These are phyloP conservation scores for Musa schizocarpa DNA, from an alignment of 176 grass and related monocot species.

Conservation along the genomic window DNA sequence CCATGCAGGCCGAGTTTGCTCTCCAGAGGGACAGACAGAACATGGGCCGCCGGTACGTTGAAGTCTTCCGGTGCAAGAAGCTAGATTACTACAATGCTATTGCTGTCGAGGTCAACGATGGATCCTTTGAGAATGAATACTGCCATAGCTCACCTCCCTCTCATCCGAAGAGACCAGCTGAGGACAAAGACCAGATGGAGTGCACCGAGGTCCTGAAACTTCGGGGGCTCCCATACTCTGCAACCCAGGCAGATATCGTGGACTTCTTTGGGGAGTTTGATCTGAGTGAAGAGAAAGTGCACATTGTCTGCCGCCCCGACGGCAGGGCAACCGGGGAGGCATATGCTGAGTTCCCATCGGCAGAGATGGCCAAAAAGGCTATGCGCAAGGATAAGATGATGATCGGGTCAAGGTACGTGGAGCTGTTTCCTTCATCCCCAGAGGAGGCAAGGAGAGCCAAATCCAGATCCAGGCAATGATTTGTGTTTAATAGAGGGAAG, in stretches of 20 bases:
- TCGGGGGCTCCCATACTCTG: constrained; percentile 80
- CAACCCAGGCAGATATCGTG: constrained; percentile 49
- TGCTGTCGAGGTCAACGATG: constrained; percentile 67
- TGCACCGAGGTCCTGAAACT: constrained; percentile 86
- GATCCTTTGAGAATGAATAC: constrained; percentile 31
- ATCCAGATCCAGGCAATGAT: constrained; percentile 52
- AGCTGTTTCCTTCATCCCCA: constrained; percentile 64
- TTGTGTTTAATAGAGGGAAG: neutral
- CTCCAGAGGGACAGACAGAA: constrained; percentile 75
- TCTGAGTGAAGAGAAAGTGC: constrained; percentile 59
- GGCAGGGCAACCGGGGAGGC: constrained; percentile 78
- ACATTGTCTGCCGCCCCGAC: constrained; percentile 50
- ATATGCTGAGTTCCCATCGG: constrained; percentile 62
- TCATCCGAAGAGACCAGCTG: constrained; percentile 32
- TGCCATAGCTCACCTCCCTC: constrained; percentile 40
- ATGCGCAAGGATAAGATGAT: constrained; percentile 98
- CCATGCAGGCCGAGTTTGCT: constrained; percentile 62
- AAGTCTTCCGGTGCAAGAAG: constrained; percentile 94
- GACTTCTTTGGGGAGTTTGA: constrained; percentile 79
- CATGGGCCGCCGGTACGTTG: constrained; percentile 86
- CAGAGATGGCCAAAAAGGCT: constrained; percentile 63
- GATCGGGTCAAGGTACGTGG: constrained; percentile 75
- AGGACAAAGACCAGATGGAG: constrained; percentile 75
- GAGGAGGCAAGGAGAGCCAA: constrained; percentile 58
- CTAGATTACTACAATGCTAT: constrained; percentile 77